These are phyloP conservation scores for Stephanodiscus minutulus DNA, from an alignment of 108 stramenopile genomes.

Conservation along the genomic window DNA sequence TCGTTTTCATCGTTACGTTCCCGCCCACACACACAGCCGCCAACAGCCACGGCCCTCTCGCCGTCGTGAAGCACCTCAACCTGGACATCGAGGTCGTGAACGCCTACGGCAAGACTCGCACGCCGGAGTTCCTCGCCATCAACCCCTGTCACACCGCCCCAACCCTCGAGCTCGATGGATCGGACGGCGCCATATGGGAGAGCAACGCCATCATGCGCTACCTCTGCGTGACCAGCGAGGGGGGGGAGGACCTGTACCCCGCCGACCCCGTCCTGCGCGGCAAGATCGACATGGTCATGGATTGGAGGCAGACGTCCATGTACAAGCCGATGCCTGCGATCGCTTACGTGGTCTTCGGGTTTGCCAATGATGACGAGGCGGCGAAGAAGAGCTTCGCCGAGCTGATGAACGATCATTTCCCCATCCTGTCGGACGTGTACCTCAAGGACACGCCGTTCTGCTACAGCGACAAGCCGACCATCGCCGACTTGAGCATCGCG, in stretches of 20 bases:
- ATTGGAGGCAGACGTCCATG: conserved; percentile 32
- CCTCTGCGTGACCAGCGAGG: conserved; percentile 28
- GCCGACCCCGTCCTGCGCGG: conserved; percentile 29
- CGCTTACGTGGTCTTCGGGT: conserved; percentile 31
- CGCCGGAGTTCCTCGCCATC: conserved; percentile 46
- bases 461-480: conserved; percentile 40
- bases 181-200: conserved; percentile 40
- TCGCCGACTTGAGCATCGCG: conserved; percentile 48
- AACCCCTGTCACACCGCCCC: conserved; percentile 44
- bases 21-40: conserved; percentile 12
- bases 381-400: conserved; percentile 24
- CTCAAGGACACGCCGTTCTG: conserved; percentile 42
- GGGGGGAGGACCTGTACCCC: conserved; percentile 33
- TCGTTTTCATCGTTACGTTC: neutral
- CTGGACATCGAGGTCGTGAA: conserved; percentile 26
- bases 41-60: conserved; percentile 34
- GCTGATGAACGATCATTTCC: conserved; percentile 22
- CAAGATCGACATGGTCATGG: conserved; percentile 45
- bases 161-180: conserved; percentile 32
- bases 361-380: conserved; percentile 5
- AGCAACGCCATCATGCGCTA: conserved; percentile 41
- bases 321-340: conserved; percentile 21
- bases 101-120: conserved; percentile 48
- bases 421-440: conserved; percentile 20
- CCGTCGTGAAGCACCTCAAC: conserved; percentile 36